Evolutionary conservation across 2,329 filamentous ascomycete species (phyloP), one percentile per base, ranked within the genome.

Genomic region (Trichoderma afroharzianum): DNA sequence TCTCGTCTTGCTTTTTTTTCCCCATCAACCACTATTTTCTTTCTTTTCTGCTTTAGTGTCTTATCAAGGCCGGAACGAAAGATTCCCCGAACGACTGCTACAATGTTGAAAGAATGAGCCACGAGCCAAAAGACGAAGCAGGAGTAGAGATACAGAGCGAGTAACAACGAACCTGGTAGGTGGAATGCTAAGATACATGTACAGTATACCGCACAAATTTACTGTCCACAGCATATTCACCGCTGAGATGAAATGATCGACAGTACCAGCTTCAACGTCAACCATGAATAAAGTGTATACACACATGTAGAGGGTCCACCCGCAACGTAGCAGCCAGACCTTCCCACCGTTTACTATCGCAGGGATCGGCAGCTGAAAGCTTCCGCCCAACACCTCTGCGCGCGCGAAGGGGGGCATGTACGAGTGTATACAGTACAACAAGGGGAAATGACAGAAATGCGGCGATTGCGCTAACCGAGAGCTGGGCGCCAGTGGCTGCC

Each of bases 251-350:
- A 5, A 77, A 76, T 2, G 76, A 76, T 71, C 83, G 82, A 62
- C 82, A 80, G 62, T 64, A 64, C 62, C 62, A 64, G 62, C 62
- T 76, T 76, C 88, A 86, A 33, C 36, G 6, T 15, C 21, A 7
- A 15, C 6, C 7, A 14, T 36, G 6, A 14, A 36, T 2, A 6
- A 15, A 33, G 28, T 59, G 36, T 39, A 9, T n/a, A n/a, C 18
- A n/a, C 18, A n/a, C 39, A 43, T 43, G 39, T 43, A 43, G 15
- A 43, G 39, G 39, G 18, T 18, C 39, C 39, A 43, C 39, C 39
- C 9, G 15, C 39, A n/a, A 43, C 39, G 39, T 43, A 43, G 39
- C 39, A 43, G 39, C 39, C 39, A n/a, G 18, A 43, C 39, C 18
- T n/a, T 43, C 7, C 39, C 39, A 43, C 39, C 18, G 21, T 12